Conservation (phyloP, 441 rosid species). For the Erodium moschatum region DNA sequence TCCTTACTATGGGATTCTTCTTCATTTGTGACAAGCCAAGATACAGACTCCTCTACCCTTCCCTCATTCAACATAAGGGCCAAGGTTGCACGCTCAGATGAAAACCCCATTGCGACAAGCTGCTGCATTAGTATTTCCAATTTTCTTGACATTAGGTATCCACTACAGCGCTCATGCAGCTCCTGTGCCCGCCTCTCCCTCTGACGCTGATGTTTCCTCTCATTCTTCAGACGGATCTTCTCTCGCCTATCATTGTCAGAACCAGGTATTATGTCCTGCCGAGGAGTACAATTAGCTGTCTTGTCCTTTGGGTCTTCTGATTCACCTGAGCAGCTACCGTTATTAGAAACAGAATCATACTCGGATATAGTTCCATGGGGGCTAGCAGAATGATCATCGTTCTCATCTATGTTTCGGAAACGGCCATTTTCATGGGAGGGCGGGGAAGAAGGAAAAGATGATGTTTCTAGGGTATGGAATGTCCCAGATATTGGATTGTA, state of each 20-base stretch:
- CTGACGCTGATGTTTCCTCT: conserved; percentile 8
- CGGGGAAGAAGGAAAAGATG: neutral
- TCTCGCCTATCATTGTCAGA: conserved; percentile 4
- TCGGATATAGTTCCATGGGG: neutral
- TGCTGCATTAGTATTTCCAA: neutral
- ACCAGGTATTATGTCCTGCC: neutral
- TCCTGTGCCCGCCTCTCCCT: conserved; percentile 7
- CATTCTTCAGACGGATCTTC: conserved; percentile 5
- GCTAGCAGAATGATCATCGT: neutral
- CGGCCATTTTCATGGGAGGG: neutral
- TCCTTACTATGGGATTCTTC: neutral
- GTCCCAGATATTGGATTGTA: conserved; percentile 4
- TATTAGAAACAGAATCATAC: conserved; percentile 5
- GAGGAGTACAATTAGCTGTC: neutral
- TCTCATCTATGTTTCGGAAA: neutral
- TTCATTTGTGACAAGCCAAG: neutral
- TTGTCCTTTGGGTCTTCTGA: conserved; percentile 6
- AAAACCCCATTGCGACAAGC: conserved; percentile 6
- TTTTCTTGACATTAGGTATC: conserved; percentile 2
- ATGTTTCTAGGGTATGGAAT: neutral
- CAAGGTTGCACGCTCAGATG: neutral
- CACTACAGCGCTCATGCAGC: conserved; percentile 3
- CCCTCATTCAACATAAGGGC: conserved; percentile 8
- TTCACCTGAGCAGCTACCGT: conserved; percentile 7
- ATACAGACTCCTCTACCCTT: neutral